Conservation (phyloP, 768 basidiomycete species). For the Suillus ampliporus region DNA sequence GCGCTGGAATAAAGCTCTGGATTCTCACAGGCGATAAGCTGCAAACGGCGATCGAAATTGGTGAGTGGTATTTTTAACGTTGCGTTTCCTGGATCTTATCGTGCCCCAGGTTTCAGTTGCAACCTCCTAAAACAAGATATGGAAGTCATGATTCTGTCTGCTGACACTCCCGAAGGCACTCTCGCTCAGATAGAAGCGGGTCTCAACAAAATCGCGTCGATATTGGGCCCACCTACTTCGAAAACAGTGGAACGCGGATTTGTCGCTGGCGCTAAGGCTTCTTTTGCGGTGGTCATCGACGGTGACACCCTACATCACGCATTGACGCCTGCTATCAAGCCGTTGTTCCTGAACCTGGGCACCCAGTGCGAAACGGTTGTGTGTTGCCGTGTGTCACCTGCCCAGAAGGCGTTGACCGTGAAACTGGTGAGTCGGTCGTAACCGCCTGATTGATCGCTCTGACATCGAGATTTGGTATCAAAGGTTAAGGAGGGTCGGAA, state of each 20-base stretch:
- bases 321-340: conserved; percentile 75
- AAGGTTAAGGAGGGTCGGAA: conserved; percentile 95
- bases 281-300: conserved; percentile 96
- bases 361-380: conserved; percentile 98
- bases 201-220: conserved; percentile 91
- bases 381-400: conserved; percentile 96
- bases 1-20: conserved; percentile 97
- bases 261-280: conserved; percentile 63
- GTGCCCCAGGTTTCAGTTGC: conserved; percentile 74
- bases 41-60: conserved; percentile 98
- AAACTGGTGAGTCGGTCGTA: conserved; percentile 65
- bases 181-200: conserved; percentile 90
- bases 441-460: conserved; percentile 3
- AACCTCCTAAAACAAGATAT: conserved; percentile 93
- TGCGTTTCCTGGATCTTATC: conserved; percentile 2
- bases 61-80: conserved; percentile 30
- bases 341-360: conserved; percentile 87
- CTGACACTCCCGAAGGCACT: conserved; percentile 75
- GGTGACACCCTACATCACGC: conserved; percentile 91
- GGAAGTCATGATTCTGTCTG: conserved; percentile 97
- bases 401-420: conserved; percentile 97
- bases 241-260: conserved; percentile 70
- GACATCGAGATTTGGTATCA: conserved; percentile 11
- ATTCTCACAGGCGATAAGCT: conserved; percentile 97
- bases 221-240: conserved; percentile 75